Percentiles rank a stretch among this genome's conserved stretches.
These are phyloP conservation scores for Monilinia vaccinii-corymbosi DNA, from an alignment of 2,329 filamentous ascomycete species.

Conservation along the genomic window DNA sequence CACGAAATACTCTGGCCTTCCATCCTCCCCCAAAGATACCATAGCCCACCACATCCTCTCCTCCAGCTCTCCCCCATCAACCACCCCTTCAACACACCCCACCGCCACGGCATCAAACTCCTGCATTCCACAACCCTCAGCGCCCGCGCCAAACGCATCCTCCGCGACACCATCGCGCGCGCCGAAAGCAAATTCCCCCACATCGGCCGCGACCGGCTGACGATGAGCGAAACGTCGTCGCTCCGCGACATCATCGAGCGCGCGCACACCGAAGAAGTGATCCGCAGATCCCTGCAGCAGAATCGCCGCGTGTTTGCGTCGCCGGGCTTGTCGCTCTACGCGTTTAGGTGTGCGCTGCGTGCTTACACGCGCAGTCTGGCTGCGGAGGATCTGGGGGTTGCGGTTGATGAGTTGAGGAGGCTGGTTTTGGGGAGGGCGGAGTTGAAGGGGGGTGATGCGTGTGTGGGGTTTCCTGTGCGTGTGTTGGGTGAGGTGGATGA, in stretches of 20 bases:
- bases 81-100: slow-evolving; percentile 27
- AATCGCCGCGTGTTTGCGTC: slow-evolving; percentile 53
- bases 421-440: slow-evolving; percentile 47
- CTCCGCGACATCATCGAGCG: slow-evolving; percentile 36
- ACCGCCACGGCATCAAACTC: slow-evolving; percentile 41
- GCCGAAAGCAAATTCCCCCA: slow-evolving; percentile 40
- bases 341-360: slow-evolving; percentile 52
- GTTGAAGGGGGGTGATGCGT: slow-evolving; percentile 47
- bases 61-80: not conserved
- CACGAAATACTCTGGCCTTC: slow-evolving; percentile 21
- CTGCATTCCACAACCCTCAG: slow-evolving; percentile 39
- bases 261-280: slow-evolving; percentile 41
- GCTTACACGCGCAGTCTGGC: slow-evolving; percentile 42
- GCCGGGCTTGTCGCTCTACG: slow-evolving; percentile 49
- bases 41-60: slow-evolving; percentile 3
- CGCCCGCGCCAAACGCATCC: slow-evolving; percentile 37
- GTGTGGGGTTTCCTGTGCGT: slow-evolving; percentile 42
- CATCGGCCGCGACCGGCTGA: slow-evolving; percentile 29
- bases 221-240: slow-evolving; percentile 22
- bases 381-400: slow-evolving; percentile 40
- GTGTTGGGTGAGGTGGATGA: slow-evolving; percentile 45
- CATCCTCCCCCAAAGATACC: slow-evolving; percentile 19
- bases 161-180: slow-evolving; percentile 42
- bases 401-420: slow-evolving; percentile 53
- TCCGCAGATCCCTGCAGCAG: slow-evolving; percentile 48